These are phyloP conservation scores for Sclerotinia subarctica DNA, from an alignment of 2,329 filamentous ascomycete species.

Conservation along the genomic window DNA sequence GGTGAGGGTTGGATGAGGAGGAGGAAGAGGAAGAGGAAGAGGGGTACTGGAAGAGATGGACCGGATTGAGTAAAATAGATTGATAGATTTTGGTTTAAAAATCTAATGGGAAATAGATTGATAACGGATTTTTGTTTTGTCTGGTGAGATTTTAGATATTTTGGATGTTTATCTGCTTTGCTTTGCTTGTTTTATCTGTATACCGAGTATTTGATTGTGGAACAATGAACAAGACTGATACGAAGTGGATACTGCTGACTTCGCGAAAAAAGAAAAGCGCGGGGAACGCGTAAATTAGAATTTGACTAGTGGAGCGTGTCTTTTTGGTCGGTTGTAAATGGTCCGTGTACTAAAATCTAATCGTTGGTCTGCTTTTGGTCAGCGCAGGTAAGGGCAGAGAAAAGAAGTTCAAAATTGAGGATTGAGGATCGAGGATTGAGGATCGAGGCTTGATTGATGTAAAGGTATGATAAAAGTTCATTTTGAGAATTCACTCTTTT, in stretches of 20 bases:
- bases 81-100: constrained; percentile 2
- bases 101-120: background rate
- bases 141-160: background rate
- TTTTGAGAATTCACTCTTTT: background rate
- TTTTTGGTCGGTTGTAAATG: background rate
- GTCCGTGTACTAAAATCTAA: background rate
- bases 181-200: background rate
- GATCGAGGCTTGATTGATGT: background rate
- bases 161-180: background rate
- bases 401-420: background rate
- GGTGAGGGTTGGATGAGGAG: constrained; percentile 15
- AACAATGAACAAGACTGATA: background rate
- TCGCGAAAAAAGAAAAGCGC: constrained; percentile 12
- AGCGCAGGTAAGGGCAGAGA: background rate
- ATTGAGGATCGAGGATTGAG: background rate
- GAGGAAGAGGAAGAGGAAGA: background rate
- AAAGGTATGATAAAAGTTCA: constrained; percentile 1
- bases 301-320: constrained; percentile 10
- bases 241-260: constrained; percentile 16
- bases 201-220: too few species aligned
- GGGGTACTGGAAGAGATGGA: too few species aligned
- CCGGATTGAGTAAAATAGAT: background rate
- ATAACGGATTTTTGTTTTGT: background rate
- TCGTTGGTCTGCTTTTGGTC: background rate
- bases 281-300: constrained; percentile 17